Evolutionary conservation across 176 grass and related monocot species (phyloP), one percentile per base, ranked within the genome.

Genomic region (Musa itinerans): DNA sequence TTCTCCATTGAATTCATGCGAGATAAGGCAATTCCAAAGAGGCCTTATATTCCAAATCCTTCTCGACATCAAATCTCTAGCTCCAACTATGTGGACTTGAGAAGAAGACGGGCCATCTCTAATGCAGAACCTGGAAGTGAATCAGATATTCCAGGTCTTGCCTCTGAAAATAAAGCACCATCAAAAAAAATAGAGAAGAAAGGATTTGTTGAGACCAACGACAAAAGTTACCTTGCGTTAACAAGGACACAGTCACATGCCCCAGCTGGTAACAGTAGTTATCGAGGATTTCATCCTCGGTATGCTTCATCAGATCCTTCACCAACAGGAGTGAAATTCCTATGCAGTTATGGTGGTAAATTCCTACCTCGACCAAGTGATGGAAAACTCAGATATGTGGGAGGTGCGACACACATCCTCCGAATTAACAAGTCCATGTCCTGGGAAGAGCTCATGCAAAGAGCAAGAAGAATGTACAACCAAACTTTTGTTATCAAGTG

Each of bases 331-430:
- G 80, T 93, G 76, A 98, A 91, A 65, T 87, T 91, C 61, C 80
- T 93, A 16, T 98, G 90, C 71, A 98, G 84, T 73, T 91, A 91
- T 74, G 86, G 88, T 10, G 90, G 90, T 10, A 83, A 48, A 65
- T 93, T 98, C 80, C 81, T 93, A 50, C 94, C 94, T 2, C 78
- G 90, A 67, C 90, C 94, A 68, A 89, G 84, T 56, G 94, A 91
- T 23, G 82, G 86, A 2, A 83, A 90, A 74, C 80, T 93, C n/a
- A 77, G 90, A 29, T 91, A 91, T 54, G 88, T 93, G 0, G 90
- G 94, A 48, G 94, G 94, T 16, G 82, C 91, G 25, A 93, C 82
- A 50, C 88, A 80, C 54, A 84, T 98, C 53, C 17, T 98, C 21
- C 71, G 79, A 80, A 63, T 93, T 51, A 89, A 65, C 73, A 73